Percentiles rank a stretch among this genome's conserved stretches.
These are phyloP conservation scores for Aegilops longissima DNA, from an alignment of 176 grass and related monocot species.

Conservation along the genomic window DNA sequence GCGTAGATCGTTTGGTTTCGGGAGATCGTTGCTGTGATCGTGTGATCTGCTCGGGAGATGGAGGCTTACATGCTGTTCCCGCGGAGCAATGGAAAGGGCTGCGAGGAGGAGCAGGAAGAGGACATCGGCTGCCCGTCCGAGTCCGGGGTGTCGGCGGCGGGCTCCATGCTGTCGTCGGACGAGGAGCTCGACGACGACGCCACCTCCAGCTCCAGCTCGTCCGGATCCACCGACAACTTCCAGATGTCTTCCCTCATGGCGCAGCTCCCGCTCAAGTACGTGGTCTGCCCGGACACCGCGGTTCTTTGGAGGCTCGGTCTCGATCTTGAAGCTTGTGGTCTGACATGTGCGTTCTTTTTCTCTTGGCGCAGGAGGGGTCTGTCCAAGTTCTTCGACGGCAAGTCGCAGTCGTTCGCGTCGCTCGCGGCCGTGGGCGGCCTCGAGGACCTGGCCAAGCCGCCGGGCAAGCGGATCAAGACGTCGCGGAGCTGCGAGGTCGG, in stretches of 20 bases:
- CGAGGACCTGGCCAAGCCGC: slow-evolving; percentile 63
- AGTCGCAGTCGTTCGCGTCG: slow-evolving; percentile 78
- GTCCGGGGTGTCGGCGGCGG: slow-evolving; percentile 23
- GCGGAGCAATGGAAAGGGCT: neutral
- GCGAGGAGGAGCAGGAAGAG: slow-evolving; percentile 46
- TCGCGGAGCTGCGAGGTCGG: slow-evolving; percentile 55
- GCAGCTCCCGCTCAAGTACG: slow-evolving; percentile 68
- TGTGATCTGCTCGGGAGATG: slow-evolving; percentile 33
- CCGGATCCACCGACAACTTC: slow-evolving; percentile 41
- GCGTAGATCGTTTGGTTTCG: neutral
- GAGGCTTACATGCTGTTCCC: slow-evolving; percentile 31
- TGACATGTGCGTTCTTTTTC: slow-evolving; percentile 20
- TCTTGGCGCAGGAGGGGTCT: slow-evolving; percentile 53
- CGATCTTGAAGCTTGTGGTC: neutral
- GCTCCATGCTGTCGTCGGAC: slow-evolving; percentile 21
- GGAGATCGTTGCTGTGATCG: neutral
- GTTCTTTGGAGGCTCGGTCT: neutral
- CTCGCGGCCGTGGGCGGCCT: slow-evolving; percentile 45
- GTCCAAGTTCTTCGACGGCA: slow-evolving; percentile 78
- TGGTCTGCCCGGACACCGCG: neutral
- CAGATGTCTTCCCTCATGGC: slow-evolving; percentile 73
- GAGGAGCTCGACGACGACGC: slow-evolving; percentile 60
- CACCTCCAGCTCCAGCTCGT: slow-evolving; percentile 22
- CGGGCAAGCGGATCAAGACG: slow-evolving; percentile 49
- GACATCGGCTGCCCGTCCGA: slow-evolving; percentile 52